Evolutionary conservation across 2,329 filamentous ascomycete genomes (phyloP).

Genomic region (Plenodomus tracheiphilus): DNA sequence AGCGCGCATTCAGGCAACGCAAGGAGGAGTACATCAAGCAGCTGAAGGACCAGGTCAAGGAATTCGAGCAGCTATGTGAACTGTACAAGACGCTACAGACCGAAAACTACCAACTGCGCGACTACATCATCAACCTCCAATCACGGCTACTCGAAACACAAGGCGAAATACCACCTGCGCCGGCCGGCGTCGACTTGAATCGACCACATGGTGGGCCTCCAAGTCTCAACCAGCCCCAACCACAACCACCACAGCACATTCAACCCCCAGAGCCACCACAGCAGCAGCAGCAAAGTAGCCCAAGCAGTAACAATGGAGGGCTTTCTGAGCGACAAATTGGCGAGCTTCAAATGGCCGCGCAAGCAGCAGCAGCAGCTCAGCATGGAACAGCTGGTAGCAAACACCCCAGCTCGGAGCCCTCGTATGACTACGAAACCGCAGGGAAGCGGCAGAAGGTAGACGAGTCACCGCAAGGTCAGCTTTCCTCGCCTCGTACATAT

Average conservation of each 20-base stretch:
- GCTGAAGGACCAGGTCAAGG: slow-evolving; percentile 89
- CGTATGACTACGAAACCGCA: slow-evolving; percentile 32
- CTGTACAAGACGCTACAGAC: slow-evolving; percentile 78
- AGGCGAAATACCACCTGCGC: slow-evolving; percentile 82
- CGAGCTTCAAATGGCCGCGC: slow-evolving; percentile 44
- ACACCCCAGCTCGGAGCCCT: slow-evolving; percentile 36
- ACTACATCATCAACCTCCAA: slow-evolving; percentile 91
- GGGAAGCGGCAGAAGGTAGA: slow-evolving; percentile 43
- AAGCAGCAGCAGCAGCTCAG: slow-evolving; percentile 40
- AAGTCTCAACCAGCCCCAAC: slow-evolving; percentile 23
- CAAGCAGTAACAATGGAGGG: slow-evolving; percentile 36
- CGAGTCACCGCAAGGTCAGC: slow-evolving; percentile 41
- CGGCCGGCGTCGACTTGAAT: slow-evolving; percentile 74
- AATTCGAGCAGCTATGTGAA: slow-evolving; percentile 74
- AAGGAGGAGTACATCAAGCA: slow-evolving; percentile 99
- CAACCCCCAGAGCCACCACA: slow-evolving; percentile 26
- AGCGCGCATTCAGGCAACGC: slow-evolving; percentile 95
- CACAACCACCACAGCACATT: slow-evolving; percentile 21
- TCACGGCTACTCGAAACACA: slow-evolving; percentile 80
- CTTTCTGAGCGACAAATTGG: slow-evolving; percentile 44
- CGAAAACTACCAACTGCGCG: slow-evolving; percentile 87
- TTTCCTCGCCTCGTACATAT: slow-evolving; percentile 21
- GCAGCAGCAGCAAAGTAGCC: slow-evolving; percentile 24
- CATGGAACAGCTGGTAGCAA: slow-evolving; percentile 38
- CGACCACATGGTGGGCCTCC: slow-evolving; percentile 51